These are phyloP conservation scores for Saccharomycopsis hybrid DNA, from an alignment of 1,139 yeast genomes.

Conservation along the genomic window DNA sequence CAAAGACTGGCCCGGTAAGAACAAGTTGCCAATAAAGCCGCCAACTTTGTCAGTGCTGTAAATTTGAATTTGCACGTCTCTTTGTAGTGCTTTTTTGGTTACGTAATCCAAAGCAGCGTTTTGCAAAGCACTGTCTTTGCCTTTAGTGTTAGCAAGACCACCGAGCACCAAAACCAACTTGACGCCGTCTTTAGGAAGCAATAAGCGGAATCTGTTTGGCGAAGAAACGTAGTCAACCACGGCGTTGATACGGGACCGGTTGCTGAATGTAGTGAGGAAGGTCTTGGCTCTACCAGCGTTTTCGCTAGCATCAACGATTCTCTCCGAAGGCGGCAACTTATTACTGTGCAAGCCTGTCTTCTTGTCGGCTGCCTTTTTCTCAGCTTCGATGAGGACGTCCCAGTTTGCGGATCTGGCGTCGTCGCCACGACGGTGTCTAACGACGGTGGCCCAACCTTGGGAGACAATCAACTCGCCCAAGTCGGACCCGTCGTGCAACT, in stretches of 20 bases:
- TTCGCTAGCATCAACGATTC: constrained; percentile 78
- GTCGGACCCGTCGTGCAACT: constrained; percentile 43
- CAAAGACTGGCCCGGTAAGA: constrained; percentile 41
- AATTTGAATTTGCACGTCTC: constrained; percentile 65
- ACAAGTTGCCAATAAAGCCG: constrained; percentile 71
- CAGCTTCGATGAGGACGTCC: constrained; percentile 72
- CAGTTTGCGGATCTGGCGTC: constrained; percentile 69
- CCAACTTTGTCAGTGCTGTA: constrained; percentile 73
- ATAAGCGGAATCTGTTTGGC: constrained; percentile 60
- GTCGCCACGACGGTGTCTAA: constrained; percentile 70
- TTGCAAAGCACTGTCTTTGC: constrained; percentile 37
- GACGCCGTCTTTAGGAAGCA: constrained; percentile 66
- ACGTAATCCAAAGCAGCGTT: constrained; percentile 53
- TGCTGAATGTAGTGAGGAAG: constrained; percentile 61
- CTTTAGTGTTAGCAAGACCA: constrained; percentile 54
- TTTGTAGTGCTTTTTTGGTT: constrained; percentile 54
- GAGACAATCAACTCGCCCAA: constrained; percentile 57
- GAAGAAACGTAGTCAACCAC: constrained; percentile 68
- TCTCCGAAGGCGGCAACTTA: constrained; percentile 50
- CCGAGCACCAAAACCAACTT: constrained; percentile 69
- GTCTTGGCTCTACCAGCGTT: constrained; percentile 65
- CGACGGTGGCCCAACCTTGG: constrained; percentile 71
- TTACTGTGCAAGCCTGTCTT: constrained; percentile 55
- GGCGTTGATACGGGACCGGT: constrained; percentile 58
- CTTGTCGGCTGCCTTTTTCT: constrained; percentile 48